A percentile compares a stretch with the other conserved stretches of the same genome.
Evolutionary conservation across 805 yeast species (phyloP).

Genomic region (Saccharomycopsis capsularis): DNA sequence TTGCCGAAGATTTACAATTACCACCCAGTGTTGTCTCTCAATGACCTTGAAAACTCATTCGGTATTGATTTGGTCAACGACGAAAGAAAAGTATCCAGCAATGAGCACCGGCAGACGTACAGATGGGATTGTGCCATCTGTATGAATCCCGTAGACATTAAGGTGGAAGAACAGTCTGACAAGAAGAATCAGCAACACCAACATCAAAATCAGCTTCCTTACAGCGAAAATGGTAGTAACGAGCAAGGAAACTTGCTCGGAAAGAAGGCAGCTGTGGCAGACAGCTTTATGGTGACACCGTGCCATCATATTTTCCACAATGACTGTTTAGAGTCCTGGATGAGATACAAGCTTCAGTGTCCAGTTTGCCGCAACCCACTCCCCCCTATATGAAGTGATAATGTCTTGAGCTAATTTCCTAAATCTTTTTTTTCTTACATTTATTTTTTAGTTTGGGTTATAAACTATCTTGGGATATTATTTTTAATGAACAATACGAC

Average conservation of each 20-base stretch:
- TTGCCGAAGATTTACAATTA: constrained; percentile 82
- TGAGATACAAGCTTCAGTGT: constrained; percentile 87
- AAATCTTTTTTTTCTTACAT: no score
- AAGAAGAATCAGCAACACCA: not conserved
- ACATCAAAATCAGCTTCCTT: no score
- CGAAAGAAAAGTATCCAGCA: constrained; percentile 23
- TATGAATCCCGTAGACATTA: constrained; percentile 40
- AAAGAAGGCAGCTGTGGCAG: constrained; percentile 16
- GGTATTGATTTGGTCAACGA: constrained; percentile 40
- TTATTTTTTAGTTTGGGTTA: no score
- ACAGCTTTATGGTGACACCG: constrained; percentile 77
- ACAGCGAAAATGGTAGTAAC: not conserved
- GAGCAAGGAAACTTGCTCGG: not conserved
- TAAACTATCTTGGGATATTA: no score
- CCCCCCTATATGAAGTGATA: constrained; percentile 57
- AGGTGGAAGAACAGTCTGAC: not conserved
- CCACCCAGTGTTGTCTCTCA: constrained; percentile 56
- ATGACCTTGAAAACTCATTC: constrained; percentile 58
- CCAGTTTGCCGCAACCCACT: constrained; percentile 84
- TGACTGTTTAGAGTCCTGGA: constrained; percentile 86
- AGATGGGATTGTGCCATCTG: constrained; percentile 82
- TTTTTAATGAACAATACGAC: no score
- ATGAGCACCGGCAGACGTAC: constrained; percentile 32
- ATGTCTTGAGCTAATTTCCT: no score
- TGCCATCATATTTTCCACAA: constrained; percentile 87